Base-by-base conservation (phyloP, 257 asterid species). In the Thymus mandschuricus region DNA sequence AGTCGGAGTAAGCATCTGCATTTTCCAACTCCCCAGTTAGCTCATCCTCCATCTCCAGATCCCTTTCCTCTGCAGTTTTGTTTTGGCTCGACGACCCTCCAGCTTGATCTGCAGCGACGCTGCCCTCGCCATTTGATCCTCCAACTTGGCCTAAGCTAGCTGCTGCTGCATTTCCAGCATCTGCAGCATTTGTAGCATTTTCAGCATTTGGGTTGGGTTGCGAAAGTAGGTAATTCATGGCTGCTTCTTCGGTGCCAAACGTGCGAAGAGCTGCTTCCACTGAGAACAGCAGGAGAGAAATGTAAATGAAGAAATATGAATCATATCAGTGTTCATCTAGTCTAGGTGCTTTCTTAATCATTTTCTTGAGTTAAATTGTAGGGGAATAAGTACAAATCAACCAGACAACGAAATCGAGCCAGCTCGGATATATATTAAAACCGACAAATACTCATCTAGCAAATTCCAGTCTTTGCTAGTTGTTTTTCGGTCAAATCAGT, bases 1-100 rank as follows among this genome's bases (percentile, higher is more conserved):
- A 94, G 78, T 91, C 97, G 0, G 97, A 86, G 69, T 81, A 91
- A 35, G 93, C 90, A 80, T 94, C 97, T 29, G 87, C 79, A 15
- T 75, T 77, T 8, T 80, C 85, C 81, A 94, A 73, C 60, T 84
- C 97, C 9, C 62, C 86, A 0, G 97, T 94, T 12, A 94, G 86
- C 70, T 80, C 89, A 34, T 83, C 83, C 83, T 91, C 98, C 95
- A 94, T 88, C 79, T 94, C 95, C 70, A 72, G 76, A 58, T 94
- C 99, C 3, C 97, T 82, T 66, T 71, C 72, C 4, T 6, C 58
- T 45, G 44, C 8, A 0, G 31, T 30, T 1, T 15, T 74, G 56
- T 11, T 34, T 34, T 2, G 46, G 8, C 68, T 64, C 21, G 84
- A 76, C 31, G 87, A 55, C 58, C 85, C 82, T 49, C 40, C 86